These are phyloP conservation scores for Penicillium tannophilum DNA, from an alignment of 495 filamentous ascomycete genomes.

Conservation along the genomic window DNA sequence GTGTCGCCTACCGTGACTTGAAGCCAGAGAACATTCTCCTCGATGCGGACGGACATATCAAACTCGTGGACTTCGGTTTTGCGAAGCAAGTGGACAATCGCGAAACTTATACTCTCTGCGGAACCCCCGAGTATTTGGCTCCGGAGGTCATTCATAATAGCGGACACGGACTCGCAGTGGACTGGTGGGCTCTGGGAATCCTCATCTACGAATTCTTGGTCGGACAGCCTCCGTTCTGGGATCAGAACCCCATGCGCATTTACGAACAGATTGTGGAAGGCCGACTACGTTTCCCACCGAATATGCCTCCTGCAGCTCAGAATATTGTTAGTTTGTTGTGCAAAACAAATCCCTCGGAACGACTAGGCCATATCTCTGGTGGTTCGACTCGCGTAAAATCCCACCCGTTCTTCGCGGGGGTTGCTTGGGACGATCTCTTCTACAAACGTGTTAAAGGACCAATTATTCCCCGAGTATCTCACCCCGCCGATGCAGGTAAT, in stretches of 20 bases:
- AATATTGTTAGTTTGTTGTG: constrained; percentile 85
- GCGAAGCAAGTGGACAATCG: constrained; percentile 66
- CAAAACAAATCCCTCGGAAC: constrained; percentile 83
- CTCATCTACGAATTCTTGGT: constrained; percentile 95
- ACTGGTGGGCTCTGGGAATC: constrained; percentile 98
- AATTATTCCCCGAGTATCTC: constrained; percentile 80
- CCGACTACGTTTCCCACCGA: constrained; percentile 38
- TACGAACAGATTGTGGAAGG: constrained; percentile 69
- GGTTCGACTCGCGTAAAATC: constrained; percentile 79
- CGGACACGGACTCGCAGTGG: constrained; percentile 93
- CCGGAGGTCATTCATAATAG: constrained; percentile 96
- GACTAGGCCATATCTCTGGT: constrained; percentile 85
- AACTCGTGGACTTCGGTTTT: constrained; percentile 98
- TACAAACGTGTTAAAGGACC: constrained; percentile 71
- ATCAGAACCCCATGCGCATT: constrained; percentile 92
- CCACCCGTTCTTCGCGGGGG: constrained; percentile 82
- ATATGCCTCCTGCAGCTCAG: constrained; percentile 73
- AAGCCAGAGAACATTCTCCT: constrained; percentile 96
- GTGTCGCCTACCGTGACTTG: constrained; percentile 91
- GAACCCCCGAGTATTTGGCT: constrained; percentile 94
- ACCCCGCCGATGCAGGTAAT: constrained; percentile 82
- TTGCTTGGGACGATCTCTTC: constrained; percentile 86
- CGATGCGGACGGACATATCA: constrained; percentile 90
- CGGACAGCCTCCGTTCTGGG: constrained; percentile 96
- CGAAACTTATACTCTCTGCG: constrained; percentile 95